These are phyloP conservation scores for Pichia sp. DNA, from an alignment of 1,139 yeast genomes.

Conservation along the genomic window DNA sequence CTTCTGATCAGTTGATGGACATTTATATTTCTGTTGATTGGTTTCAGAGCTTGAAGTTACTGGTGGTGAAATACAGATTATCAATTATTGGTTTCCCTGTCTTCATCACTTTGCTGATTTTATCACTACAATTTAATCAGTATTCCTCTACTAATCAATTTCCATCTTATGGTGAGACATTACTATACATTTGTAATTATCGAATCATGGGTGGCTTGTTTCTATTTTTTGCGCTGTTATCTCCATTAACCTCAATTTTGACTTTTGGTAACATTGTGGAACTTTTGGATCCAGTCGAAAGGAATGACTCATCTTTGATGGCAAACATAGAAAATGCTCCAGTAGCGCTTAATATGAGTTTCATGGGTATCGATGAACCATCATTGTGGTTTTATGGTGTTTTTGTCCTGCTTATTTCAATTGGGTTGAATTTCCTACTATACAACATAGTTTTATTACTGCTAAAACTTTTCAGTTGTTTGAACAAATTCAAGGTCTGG, in stretches of 20 bases:
- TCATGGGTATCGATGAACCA: conserved; percentile 58
- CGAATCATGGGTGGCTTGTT: conserved; percentile 20
- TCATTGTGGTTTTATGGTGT: conserved; percentile 54
- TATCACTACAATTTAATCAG: conserved; percentile 37
- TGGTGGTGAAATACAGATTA: conserved; percentile 57
- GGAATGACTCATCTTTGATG: conserved; percentile 21
- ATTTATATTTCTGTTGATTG: conserved; percentile 34
- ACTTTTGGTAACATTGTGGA: conserved; percentile 27
- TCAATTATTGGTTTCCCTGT: conserved; percentile 53
- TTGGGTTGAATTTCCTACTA: conserved; percentile 32
- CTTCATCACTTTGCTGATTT: conserved; percentile 35
- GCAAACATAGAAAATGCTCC: conserved; percentile 26
- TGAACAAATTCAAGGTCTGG: conserved; percentile 3
- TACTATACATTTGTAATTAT: conserved; percentile 28
- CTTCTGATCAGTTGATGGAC: conserved; percentile 26
- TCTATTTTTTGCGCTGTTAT: conserved; percentile 22
- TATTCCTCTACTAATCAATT: conserved; percentile 35
- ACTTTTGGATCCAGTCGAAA: conserved; percentile 49
- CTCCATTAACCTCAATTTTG: conserved; percentile 29
- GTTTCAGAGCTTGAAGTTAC: conserved; percentile 39
- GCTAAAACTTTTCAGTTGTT: background rate
- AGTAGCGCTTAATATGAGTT: conserved; percentile 36
- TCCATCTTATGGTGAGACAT: conserved; percentile 43
- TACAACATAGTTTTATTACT: conserved; percentile 7
- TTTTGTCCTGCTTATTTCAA: conserved; percentile 43